Base-by-base conservation (phyloP, 805 yeast species). In the Candida gorgasii region DNA sequence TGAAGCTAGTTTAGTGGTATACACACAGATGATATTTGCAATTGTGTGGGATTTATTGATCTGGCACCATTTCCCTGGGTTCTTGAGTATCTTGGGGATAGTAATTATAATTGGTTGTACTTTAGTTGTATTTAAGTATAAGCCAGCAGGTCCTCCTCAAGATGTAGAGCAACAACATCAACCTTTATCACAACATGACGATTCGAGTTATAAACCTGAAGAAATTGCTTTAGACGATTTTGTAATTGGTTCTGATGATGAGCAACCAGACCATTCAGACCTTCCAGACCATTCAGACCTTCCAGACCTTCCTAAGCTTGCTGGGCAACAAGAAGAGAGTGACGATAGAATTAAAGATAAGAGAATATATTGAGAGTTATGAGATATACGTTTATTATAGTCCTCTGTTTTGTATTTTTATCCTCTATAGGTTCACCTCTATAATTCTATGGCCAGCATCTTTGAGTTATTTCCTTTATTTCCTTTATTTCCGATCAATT, bases 11-110 rank as follows among this genome's bases (percentile, higher is more conserved):
- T 73, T 86, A 46, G 82, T 88, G 79, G 66, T 77, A 2, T 90
- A 90, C 58, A 74, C 89, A 1, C 87, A 83, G 55, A 75, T 89
- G 72, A 65, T 89, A 1, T 88, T 84, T 64, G 92, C 96, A 0
- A 65, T 88, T 13, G 44, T 85, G 23, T 82, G 90, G 79, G 97
- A 89, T 57, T 65, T 79, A 26, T 33, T 79, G 1, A 65, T 89
- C 20, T 90, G 88, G 82, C 73, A 78, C 47, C 89, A 84, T 57
- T 59, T 80, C 16, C 97, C 97, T 0, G 82, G 80, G 15, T 46
- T 78, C 22, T 71, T 86, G 67, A 83, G 90, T 44, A 63, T 80
- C 51, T 49, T 80, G 15, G 97, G 97, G 1, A 82, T 85, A 40
- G 45, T 73, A 1, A 67, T 89, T 28, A 87, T 89, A 45, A 59